phyloP scores from a whole-genome alignment of 371 early-diverging fungal genomes.

The Apophysomyces variabilis region DNA sequence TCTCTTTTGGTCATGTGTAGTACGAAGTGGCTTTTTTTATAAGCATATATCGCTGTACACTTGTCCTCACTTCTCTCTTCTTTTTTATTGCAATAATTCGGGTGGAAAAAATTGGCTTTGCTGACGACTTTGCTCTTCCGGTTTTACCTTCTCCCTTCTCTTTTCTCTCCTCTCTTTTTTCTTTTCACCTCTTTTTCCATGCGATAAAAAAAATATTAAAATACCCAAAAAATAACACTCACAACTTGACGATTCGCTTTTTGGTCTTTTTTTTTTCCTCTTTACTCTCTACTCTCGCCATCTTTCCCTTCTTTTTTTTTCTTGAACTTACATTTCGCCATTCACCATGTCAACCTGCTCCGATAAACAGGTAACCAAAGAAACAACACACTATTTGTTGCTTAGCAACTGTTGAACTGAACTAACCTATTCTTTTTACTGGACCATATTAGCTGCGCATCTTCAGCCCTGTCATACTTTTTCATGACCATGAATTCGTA shows the following conservation, averaged over 20 bases:
- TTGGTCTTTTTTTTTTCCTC: conserved; percentile 5
- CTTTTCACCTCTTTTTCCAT: neutral
- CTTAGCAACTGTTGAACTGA: neutral
- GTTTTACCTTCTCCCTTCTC: conserved; percentile 11
- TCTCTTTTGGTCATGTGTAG: conserved; percentile 9
- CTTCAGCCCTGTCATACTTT: conserved; percentile 47
- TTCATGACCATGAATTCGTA: conserved; percentile 39
- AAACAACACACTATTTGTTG: no score
- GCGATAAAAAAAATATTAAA: neutral
- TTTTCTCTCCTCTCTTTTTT: conserved; percentile 1
- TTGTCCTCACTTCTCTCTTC: conserved; percentile 4
- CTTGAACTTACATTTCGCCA: conserved; percentile 10
- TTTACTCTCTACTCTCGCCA: conserved; percentile 2
- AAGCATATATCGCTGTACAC: conserved; percentile 8
- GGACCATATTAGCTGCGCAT: conserved; percentile 21
- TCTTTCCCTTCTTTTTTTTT: conserved; percentile 14
- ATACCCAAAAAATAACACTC: neutral
- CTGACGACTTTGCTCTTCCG: neutral
- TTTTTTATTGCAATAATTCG: conserved; percentile 2
- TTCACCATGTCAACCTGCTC: conserved; percentile 14
- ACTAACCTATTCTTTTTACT: neutral
- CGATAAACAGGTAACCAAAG: conserved; percentile 14
- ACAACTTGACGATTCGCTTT: no score
- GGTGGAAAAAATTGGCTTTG: no score
- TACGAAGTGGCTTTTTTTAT: conserved; percentile 11